These are phyloP conservation scores for Trichopus zeylanicus DNA, from an alignment of 116 monocot genomes.

Conservation along the genomic window DNA sequence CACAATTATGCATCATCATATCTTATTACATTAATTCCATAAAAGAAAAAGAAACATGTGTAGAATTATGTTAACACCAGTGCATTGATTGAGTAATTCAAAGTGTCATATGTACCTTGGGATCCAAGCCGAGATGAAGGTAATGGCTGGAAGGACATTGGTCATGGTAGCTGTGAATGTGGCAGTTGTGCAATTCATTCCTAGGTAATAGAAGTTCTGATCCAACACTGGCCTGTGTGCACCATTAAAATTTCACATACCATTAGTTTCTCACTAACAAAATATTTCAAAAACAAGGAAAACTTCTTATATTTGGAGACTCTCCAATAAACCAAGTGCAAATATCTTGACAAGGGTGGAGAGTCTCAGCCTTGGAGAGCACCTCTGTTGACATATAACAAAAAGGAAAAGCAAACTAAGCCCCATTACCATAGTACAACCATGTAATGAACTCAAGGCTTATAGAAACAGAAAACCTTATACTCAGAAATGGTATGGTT, in stretches of 20 bases:
- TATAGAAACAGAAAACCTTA: not conserved
- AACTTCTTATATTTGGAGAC: not conserved
- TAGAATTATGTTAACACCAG: too few species aligned
- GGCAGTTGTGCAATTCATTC: conserved; percentile 28
- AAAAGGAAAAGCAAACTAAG: not conserved
- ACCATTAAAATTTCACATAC: too few species aligned
- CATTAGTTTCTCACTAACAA: too few species aligned
- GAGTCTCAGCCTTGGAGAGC: conserved; percentile 16
- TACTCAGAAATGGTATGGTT: too few species aligned
- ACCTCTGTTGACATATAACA: not conserved
- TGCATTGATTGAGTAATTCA: too few species aligned
- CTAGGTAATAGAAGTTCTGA: conserved; percentile 29
- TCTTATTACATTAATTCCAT: too few species aligned
- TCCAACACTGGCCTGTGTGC: conserved; percentile 29
- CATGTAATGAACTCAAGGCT: not conserved
- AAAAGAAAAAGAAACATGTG: too few species aligned
- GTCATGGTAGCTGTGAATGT: conserved; percentile 17
- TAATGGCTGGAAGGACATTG: conserved; percentile 33
- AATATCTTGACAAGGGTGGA: conserved; percentile 29
- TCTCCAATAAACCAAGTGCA: conserved; percentile 31
- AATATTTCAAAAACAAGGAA: not conserved
- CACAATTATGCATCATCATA: too few species aligned
- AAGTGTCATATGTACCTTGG: conserved; percentile 15
- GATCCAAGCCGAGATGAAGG: conserved; percentile 19
- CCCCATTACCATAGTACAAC: not conserved